Percentiles rank a stretch among this genome's conserved stretches.
phyloP scores from a whole-genome alignment of 805 yeast species.

The Sugiyamaella americana region DNA sequence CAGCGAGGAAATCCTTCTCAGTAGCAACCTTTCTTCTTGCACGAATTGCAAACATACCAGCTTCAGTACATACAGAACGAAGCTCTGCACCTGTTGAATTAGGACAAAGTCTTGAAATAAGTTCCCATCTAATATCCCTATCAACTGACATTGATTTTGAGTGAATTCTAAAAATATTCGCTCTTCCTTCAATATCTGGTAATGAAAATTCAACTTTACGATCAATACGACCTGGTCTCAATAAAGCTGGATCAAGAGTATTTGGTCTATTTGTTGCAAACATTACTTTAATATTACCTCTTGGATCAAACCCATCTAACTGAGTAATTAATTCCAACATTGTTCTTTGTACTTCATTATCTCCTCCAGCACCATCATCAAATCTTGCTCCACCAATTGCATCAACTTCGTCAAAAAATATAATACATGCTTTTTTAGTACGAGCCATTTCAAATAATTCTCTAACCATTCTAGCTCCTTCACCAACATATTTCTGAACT shows the following conservation, averaged over 20 bases:
- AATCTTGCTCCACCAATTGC: constrained; percentile 99
- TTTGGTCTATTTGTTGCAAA: constrained; percentile 98
- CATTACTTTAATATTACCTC: constrained; percentile 99
- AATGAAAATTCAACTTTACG: constrained; percentile 95
- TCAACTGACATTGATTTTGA: constrained; percentile 97
- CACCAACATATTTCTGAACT: constrained; percentile 98
- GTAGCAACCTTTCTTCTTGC: constrained; percentile 98
- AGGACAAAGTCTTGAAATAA: constrained; percentile 94
- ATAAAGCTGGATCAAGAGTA: constrained; percentile 93
- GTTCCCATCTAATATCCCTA: constrained; percentile 96
- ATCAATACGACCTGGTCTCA: constrained; percentile 98
- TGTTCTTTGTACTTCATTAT: constrained; percentile 97
- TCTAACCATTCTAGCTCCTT: constrained; percentile 99
- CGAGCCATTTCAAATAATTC: constrained; percentile 99
- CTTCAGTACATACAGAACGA: constrained; percentile 97
- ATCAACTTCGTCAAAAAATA: constrained; percentile 96
- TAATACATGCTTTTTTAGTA: constrained; percentile 95
- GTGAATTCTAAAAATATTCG: constrained; percentile 94
- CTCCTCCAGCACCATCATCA: constrained; percentile 99
- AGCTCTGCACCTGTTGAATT: constrained; percentile 98
- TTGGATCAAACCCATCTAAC: constrained; percentile 96
- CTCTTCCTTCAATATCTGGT: constrained; percentile 97
- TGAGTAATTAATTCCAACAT: constrained; percentile 98
- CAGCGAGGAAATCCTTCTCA: constrained; percentile 94
- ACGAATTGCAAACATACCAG: constrained; percentile 99